Base-by-base conservation (phyloP, 2,329 filamentous ascomycete species). In the Grosmannia serpens region DNA sequence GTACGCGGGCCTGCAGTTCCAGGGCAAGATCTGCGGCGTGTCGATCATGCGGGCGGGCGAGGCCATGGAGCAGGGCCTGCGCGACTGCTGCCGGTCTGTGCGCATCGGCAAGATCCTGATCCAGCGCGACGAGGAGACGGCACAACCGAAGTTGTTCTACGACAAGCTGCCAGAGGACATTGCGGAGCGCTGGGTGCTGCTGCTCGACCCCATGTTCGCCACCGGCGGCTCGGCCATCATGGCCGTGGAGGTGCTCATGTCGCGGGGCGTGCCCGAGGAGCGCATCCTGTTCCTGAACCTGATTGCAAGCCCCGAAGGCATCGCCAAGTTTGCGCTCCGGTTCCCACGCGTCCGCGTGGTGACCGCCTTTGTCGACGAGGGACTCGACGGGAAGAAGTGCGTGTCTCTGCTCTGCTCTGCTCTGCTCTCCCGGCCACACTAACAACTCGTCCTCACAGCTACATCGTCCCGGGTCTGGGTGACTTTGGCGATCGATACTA, bases 151-250 rank as follows among this genome's bases (percentile, higher is more conserved):
- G 71, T 80, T 99, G 13, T 99, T 97, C 73, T 99, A 97, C 73
- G 92, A 97, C 68, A 99, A 99, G 76, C 81, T 99, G 44, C 94
- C 94, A 8, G 87, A 90, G 69, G 94, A 99, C 70, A 96, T 99
- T 71, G 83, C 88, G 27, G 82, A 92, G 58, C 80, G 94, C 71
- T 99, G 94, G 91, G 92, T 96, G 41, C 76, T 99, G 61, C 77
- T 99, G 51, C 75, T 99, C 52, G 94, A 99, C 70, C 94, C 94
- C n/a, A 99, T 99, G 94, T 91, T 99, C 74, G 94, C 94, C 59
- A 99, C 94, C 65, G 91, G 92, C 65, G 94, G 94, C 53, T 96
- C 91, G 59, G 94, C 94, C 56, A 94, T 91, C 59, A 95, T 99
- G 89, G 94, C 94, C 33, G 91, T 97, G 22, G 89, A 97, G 63